These are phyloP conservation scores for Trichosphaerium sp. DNA, from an alignment of 78 protist species.

Conservation along the genomic window DNA sequence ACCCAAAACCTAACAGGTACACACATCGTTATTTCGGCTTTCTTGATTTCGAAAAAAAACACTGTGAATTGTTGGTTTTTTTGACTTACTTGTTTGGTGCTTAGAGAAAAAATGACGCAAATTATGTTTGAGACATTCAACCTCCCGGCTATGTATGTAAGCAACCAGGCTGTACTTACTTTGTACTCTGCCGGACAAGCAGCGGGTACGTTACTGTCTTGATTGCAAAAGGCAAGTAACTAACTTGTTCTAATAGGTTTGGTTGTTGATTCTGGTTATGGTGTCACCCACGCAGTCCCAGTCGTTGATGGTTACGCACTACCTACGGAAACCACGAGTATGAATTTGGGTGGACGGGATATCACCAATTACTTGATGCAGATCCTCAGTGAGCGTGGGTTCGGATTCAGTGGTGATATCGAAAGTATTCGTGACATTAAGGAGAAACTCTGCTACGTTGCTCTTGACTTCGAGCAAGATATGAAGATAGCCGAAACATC, in stretches of 20 bases:
- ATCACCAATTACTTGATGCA: conserved; percentile 67
- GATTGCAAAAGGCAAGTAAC: no score
- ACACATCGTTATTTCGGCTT: no score
- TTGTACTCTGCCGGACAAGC: conserved; percentile 60
- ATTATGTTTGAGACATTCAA: conserved; percentile 94
- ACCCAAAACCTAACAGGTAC: conserved; percentile 85
- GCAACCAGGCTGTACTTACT: conserved; percentile 68
- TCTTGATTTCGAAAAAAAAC: no score
- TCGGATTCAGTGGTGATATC: conserved; percentile 75
- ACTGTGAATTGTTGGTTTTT: no score
- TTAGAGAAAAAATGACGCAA: conserved; percentile 79
- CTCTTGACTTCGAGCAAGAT: conserved; percentile 57
- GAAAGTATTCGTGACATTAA: conserved; percentile 70
- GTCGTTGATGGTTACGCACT: conserved; percentile 80
- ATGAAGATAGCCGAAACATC: conserved; percentile 22
- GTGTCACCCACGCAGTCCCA: conserved; percentile 84
- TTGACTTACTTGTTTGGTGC: no score
- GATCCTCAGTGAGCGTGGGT: conserved; percentile 80
- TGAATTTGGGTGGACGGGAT: conserved; percentile 82
- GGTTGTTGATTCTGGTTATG: conserved; percentile 92
- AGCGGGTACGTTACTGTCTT: conserved; percentile 74
- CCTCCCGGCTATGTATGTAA: conserved; percentile 61
- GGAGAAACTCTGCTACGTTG: conserved; percentile 50
- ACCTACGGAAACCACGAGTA: conserved; percentile 67
- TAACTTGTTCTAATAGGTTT: no score